phyloP scores from a whole-genome alignment of 495 filamentous ascomycete species.

The Lichenothelia convexa region DNA sequence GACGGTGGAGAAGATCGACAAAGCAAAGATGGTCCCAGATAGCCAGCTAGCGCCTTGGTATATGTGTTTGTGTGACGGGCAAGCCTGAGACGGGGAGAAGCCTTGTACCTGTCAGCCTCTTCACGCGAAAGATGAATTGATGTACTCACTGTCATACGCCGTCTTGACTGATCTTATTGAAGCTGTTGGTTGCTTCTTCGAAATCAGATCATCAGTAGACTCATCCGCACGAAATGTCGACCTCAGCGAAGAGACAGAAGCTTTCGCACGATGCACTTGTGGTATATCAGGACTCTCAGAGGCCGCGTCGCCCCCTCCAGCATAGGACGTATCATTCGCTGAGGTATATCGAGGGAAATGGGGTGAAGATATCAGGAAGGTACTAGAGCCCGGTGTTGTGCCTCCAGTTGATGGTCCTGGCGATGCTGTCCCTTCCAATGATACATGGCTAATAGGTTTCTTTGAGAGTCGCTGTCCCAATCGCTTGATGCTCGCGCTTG shows the following conservation, averaged over 20 bases:
- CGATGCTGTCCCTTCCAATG: conserved; percentile 4
- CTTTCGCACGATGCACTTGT: background rate
- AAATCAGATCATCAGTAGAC: background rate
- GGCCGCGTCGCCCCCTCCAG: background rate
- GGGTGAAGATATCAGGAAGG: conserved; percentile 9
- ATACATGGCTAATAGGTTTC: conserved; percentile 7
- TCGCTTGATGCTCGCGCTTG: conserved; percentile 1
- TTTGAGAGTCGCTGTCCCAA: conserved; percentile 6
- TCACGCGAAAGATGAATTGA: background rate
- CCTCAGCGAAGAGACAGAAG: background rate
- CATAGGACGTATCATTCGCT: background rate
- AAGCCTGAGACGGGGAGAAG: conserved; percentile 11
- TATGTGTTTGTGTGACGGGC: conserved; percentile 16
- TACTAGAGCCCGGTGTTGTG: conserved; percentile 6
- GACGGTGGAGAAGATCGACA: conserved; percentile 48
- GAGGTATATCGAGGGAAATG: background rate
- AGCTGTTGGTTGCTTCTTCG: background rate
- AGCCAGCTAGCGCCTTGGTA: conserved; percentile 32
- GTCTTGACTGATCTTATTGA: background rate
- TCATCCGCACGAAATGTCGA: background rate
- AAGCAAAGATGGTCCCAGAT: conserved; percentile 33
- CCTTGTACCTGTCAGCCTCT: conserved; percentile 1
- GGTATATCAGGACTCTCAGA: background rate
- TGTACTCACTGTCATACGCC: background rate
- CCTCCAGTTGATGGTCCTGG: conserved; percentile 1